Conservation (phyloP, 1,284 basidiomycete genomes). For the Ustilago lituana region DNA sequence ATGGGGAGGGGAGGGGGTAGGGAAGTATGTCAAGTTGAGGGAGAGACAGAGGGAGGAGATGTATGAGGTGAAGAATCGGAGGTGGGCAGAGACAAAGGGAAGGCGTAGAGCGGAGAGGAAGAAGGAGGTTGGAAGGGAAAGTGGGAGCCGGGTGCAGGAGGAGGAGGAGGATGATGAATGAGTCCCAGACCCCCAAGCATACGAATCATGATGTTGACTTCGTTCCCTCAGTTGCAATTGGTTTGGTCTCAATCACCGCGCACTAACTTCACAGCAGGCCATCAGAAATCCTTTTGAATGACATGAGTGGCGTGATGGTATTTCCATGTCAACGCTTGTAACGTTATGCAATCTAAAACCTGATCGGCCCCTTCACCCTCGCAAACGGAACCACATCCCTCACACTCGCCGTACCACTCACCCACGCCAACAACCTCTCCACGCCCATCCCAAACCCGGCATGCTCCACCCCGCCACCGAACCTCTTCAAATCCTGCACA, state of each 20-base stretch:
- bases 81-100: conserved; percentile 32
- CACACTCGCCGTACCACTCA: conserved; percentile 59
- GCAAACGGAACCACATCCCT: conserved; percentile 62
- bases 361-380: conserved; percentile 47
- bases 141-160: no score
- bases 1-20: conserved; percentile 31
- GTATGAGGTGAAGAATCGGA: conserved; percentile 32
- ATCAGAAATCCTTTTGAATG: no score
- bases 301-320: no score
- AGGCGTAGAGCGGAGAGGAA: conserved; percentile 20
- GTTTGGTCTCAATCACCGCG: no score
- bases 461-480: conserved; percentile 55
- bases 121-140: no score
- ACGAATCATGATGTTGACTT: no score
- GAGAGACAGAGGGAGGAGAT: conserved; percentile 29
- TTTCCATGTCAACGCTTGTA: no score
- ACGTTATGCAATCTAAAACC: no score
- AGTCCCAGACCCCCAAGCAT: no score
- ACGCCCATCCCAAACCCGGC: conserved; percentile 64
- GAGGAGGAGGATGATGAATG: no score
- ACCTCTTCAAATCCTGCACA: conserved; percentile 52
- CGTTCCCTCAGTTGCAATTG: no score
- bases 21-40: conserved; percentile 17
- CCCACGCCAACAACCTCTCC: conserved; percentile 61
- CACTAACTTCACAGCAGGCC: no score